Percentiles rank a stretch among this genome's conserved stretches.
These are phyloP conservation scores for Entonaema liquescens DNA, from an alignment of 495 filamentous ascomycete genomes.

Conservation along the genomic window DNA sequence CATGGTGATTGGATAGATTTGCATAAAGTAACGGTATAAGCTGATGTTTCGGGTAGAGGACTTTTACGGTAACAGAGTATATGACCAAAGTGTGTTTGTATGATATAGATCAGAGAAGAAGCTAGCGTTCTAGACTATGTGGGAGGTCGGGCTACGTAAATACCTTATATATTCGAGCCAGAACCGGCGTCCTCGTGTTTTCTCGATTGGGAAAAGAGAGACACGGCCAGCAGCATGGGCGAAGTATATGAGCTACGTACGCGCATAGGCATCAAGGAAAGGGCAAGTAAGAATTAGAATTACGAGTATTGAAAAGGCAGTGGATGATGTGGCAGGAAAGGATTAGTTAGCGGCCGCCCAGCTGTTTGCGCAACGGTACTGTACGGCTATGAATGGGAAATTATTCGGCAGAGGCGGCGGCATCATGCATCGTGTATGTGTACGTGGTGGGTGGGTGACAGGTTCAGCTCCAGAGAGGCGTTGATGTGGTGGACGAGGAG, in stretches of 20 bases:
- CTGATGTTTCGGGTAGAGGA: constrained; percentile 15
- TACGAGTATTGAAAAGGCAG: constrained; percentile 39
- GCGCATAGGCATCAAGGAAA: constrained; percentile 33
- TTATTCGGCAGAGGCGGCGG: constrained; percentile 52
- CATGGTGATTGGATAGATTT: constrained; percentile 38
- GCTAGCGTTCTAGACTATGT: constrained; percentile 13
- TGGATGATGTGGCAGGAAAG: constrained; percentile 56
- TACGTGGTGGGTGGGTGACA: constrained; percentile 38
- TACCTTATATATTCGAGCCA: constrained; percentile 37
- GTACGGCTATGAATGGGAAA: constrained; percentile 48
- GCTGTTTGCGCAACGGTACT: constrained; percentile 57
- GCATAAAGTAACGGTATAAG: constrained; percentile 22
- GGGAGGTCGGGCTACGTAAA: constrained; percentile 29
- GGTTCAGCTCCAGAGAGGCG: constrained; percentile 22
- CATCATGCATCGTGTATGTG: constrained; percentile 55
- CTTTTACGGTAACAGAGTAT: not conserved
- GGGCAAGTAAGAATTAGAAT: constrained; percentile 28
- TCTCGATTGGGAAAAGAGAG: constrained; percentile 40
- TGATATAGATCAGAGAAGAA: constrained; percentile 23
- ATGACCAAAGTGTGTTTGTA: constrained; percentile 13
- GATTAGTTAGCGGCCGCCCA: constrained; percentile 51
- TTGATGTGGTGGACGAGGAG: constrained; percentile 23
- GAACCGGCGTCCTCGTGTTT: constrained; percentile 25
- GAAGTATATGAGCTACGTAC: constrained; percentile 33
- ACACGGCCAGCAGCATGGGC: constrained; percentile 39